Evolutionary conservation across 805 yeast species (phyloP).

Genomic region (Hanseniaspora guilliermondii): DNA sequence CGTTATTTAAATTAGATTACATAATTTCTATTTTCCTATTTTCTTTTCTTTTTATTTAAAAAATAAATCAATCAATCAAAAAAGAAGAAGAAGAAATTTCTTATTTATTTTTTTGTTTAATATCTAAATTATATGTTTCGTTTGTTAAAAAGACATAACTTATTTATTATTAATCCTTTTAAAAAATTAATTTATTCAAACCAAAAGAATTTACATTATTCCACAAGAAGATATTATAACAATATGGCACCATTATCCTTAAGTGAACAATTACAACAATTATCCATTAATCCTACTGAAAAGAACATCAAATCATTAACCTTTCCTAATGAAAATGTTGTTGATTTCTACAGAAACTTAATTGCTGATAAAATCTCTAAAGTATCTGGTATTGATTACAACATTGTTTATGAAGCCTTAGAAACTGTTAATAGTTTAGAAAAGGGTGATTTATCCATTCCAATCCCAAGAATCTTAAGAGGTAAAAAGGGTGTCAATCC

Average conservation of each 20-base stretch:
- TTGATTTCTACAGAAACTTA: constrained; percentile 81
- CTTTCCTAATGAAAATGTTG: constrained; percentile 64
- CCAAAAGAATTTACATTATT: background rate
- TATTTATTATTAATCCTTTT: background rate
- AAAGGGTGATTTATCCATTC: constrained; percentile 85
- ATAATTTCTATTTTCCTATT: too few relatives aligned
- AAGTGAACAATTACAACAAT: constrained; percentile 5
- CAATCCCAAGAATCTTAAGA: constrained; percentile 74
- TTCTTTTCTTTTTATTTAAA: too few relatives aligned
- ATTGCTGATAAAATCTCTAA: constrained; percentile 65
- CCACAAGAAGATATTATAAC: background rate
- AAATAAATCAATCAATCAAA: too few relatives aligned
- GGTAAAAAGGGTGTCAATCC: constrained; percentile 65
- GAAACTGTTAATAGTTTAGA: constrained; percentile 79
- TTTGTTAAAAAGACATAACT: background rate
- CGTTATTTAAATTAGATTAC: too few relatives aligned
- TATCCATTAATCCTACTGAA: constrained; percentile 1
- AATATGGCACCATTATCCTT: constrained; percentile 10
- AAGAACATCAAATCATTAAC: constrained; percentile 24
- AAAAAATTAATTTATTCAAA: background rate
- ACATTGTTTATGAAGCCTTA: constrained; percentile 66
- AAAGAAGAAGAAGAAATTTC: too few relatives aligned
- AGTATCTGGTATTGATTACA: constrained; percentile 58
- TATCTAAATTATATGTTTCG: background rate
- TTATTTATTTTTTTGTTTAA: background rate